Percentiles rank a stretch among this genome's conserved stretches.
Evolutionary conservation across 163 green algal genomes (phyloP).

Genomic region (Trebouxia gelatinosa): DNA sequence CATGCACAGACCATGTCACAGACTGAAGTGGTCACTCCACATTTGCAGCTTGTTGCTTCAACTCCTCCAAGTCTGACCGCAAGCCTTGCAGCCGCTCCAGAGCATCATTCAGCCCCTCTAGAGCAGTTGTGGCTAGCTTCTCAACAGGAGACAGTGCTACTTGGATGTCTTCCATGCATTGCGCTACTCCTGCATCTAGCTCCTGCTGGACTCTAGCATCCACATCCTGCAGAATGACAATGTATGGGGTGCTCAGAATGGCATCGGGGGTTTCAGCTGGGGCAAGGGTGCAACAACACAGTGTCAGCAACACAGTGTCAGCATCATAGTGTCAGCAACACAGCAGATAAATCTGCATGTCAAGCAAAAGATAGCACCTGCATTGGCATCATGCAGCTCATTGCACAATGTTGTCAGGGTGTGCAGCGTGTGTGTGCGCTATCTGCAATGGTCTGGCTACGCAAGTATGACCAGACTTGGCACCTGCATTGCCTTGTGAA

Average conservation of each 20-base stretch:
- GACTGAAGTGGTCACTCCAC: no score
- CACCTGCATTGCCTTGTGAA: no score
- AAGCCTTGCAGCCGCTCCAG: slow-evolving; percentile 33
- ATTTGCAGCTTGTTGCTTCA: slow-evolving; percentile 50
- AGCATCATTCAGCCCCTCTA: slow-evolving; percentile 46
- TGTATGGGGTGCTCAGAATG: no score
- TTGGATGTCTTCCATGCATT: slow-evolving; percentile 38
- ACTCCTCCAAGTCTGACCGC: slow-evolving; percentile 34
- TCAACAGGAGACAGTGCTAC: slow-evolving; percentile 48
- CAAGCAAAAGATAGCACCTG: background rate
- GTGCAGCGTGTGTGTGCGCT: no score
- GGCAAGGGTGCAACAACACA: slow-evolving; percentile 20
- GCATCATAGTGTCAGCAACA: background rate
- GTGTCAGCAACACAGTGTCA: background rate
- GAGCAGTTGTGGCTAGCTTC: slow-evolving; percentile 43
- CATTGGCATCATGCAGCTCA: background rate
- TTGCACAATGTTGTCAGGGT: no score
- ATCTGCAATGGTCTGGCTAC: no score
- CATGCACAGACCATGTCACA: no score
- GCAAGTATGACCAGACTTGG: no score
- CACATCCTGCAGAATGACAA: slow-evolving; percentile 56
- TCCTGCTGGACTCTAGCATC: slow-evolving; percentile 56
- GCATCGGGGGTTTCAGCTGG: no score
- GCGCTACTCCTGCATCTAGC: slow-evolving; percentile 36
- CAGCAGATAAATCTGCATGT: background rate